A percentile compares a stretch with the other conserved stretches of the same genome.
Conservation (phyloP, 2,329 filamentous ascomycete species). For the Colletotrichum paranaense region DNA sequence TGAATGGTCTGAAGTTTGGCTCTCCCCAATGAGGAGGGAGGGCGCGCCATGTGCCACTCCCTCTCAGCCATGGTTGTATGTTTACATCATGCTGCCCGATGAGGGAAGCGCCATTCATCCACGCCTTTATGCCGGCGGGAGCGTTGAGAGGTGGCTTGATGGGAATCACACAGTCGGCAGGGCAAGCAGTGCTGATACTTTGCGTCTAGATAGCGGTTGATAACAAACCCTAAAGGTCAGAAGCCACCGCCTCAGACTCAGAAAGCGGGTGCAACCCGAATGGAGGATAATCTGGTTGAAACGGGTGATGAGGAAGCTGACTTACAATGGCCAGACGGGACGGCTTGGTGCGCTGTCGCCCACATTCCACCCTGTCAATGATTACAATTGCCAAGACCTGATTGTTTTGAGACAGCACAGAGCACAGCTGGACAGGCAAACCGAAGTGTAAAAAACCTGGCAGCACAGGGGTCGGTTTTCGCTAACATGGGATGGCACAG, state of each 20-base stretch:
- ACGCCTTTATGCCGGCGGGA: background rate
- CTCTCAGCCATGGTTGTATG: background rate
- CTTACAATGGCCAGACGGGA: conserved; percentile 13
- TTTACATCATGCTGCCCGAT: conserved; percentile 15
- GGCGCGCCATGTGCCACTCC: background rate
- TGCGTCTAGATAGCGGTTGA: background rate
- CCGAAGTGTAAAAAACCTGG: conserved; percentile 11
- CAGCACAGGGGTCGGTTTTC: conserved; percentile 9
- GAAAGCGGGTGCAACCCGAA: background rate
- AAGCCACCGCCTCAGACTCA: background rate
- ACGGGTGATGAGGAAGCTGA: background rate
- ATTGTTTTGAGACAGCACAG: background rate
- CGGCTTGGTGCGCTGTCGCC: background rate
- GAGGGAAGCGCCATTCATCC: background rate
- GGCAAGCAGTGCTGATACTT: background rate
- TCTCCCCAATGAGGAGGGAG: background rate
- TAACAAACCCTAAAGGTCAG: background rate
- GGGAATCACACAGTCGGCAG: background rate
- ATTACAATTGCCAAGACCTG: background rate
- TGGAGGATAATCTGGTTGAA: background rate
- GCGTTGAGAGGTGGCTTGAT: background rate
- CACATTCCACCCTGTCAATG: background rate
- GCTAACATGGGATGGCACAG: conserved; percentile 23
- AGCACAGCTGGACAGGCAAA: background rate
- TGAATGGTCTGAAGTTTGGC: background rate